These are phyloP conservation scores for Colletotrichum tropicicola DNA, from an alignment of 2,329 filamentous ascomycete species.

Conservation along the genomic window DNA sequence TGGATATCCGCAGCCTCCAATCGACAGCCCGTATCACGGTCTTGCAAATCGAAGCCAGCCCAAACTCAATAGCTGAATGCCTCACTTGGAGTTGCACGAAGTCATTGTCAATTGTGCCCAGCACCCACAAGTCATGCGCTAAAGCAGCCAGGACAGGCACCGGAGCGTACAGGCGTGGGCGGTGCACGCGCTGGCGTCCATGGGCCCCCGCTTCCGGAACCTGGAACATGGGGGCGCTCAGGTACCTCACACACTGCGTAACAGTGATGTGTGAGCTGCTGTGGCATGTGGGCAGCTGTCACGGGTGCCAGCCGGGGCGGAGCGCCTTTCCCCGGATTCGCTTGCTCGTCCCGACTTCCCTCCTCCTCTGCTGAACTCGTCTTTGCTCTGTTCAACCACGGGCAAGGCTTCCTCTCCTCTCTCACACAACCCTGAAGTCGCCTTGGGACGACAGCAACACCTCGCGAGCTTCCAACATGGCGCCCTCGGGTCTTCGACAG, in stretches of 20 bases:
- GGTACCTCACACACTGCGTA: neutral
- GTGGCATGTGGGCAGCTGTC: conserved; percentile 10
- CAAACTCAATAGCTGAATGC: too few relatives aligned
- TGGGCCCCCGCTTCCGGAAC: conserved; percentile 9
- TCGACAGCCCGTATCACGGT: too few relatives aligned
- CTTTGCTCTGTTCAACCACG: neutral
- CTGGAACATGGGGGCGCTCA: conserved; percentile 14
- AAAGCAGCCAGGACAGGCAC: too few relatives aligned
- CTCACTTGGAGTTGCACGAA: too few relatives aligned
- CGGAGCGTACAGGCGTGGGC: too few relatives aligned
- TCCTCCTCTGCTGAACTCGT: neutral
- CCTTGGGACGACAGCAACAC: neutral
- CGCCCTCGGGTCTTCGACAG: conserved; percentile 47
- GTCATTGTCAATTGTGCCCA: too few relatives aligned
- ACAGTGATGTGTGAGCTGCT: conserved; percentile 14
- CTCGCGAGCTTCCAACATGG: conserved; percentile 36
- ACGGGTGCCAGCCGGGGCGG: neutral
- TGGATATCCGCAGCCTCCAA: too few relatives aligned
- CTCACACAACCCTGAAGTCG: neutral
- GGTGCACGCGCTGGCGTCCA: neutral
- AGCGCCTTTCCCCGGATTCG: conserved; percentile 13
- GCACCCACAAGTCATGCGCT: neutral
- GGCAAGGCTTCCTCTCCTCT: neutral
- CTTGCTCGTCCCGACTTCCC: conserved; percentile 16
- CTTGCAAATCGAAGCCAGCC: too few relatives aligned